These are phyloP conservation scores for Globisporangium paroecandrum DNA, from an alignment of 352 stramenopile genomes.

Conservation along the genomic window DNA sequence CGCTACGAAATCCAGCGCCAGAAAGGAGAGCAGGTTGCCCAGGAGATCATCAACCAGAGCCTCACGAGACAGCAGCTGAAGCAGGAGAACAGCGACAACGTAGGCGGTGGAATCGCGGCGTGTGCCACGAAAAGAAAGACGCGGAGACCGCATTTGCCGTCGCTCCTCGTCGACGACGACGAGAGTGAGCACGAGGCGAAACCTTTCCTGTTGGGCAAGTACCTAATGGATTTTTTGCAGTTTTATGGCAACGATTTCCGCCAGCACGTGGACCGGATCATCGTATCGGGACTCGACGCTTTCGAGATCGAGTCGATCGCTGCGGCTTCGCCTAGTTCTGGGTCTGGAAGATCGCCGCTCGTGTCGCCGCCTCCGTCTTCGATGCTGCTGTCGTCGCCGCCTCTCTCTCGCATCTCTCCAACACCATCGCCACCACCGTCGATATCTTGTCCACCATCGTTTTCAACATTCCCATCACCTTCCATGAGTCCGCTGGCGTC, in stretches of 20 bases:
- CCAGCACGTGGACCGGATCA: slow-evolving; percentile 63
- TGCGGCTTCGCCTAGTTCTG: background rate
- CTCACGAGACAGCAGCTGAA: slow-evolving; percentile 32
- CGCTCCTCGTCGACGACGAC: slow-evolving; percentile 28
- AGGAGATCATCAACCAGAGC: slow-evolving; percentile 54
- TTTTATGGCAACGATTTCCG: slow-evolving; percentile 84
- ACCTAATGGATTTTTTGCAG: slow-evolving; percentile 82
- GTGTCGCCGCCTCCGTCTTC: background rate
- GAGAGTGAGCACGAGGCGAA: slow-evolving; percentile 35
- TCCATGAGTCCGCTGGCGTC: slow-evolving; percentile 8
- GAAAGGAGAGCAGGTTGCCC: slow-evolving; percentile 45
- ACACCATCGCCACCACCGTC: slow-evolving; percentile 14
- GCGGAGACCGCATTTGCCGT: slow-evolving; percentile 34
- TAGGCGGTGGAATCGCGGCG: background rate
- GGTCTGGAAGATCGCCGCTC: slow-evolving; percentile 5
- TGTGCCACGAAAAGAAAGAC: slow-evolving; percentile 20
- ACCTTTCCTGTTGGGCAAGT: slow-evolving; percentile 65
- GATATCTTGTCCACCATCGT: background rate
- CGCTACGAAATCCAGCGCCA: slow-evolving; percentile 45
- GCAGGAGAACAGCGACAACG: slow-evolving; percentile 14
- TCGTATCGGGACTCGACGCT: slow-evolving; percentile 8
- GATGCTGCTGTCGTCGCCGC: slow-evolving; percentile 2
- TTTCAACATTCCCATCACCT: background rate
- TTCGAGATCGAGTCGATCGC: slow-evolving; percentile 11
- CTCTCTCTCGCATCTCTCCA: slow-evolving; percentile 4